Base-by-base conservation (phyloP, 2,329 filamentous ascomycete species). In the Teratosphaeria destructans region DNA sequence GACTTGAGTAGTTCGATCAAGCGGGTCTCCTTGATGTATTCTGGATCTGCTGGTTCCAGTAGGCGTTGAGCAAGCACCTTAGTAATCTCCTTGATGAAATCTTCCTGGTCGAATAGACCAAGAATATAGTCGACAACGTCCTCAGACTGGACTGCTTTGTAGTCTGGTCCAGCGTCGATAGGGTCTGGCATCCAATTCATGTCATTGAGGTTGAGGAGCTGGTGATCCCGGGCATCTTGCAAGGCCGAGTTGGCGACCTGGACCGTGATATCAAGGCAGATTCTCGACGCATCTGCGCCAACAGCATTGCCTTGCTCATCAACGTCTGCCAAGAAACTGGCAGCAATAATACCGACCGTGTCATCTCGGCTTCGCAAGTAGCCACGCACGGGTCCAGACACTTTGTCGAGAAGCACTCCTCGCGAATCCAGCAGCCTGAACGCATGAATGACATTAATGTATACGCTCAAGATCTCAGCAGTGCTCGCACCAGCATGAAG, bases 51-150 rank as follows among this genome's bases (percentile, higher is more conserved):
- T 54, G 83, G 84, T 60, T 79, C 78, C 19, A 86, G 75, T 3
- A 99, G 77, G 54, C 92, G 86, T 63, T 95, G 90, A 5, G 89
- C 89, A n/a, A 99, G 82, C 52, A 95, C 89, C 57, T 82, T 85
- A 70, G 96, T 91, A 63, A 99, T 88, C 72, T 97, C 93, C 66
- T 91, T 95, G 74, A 96, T 94, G 70, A 97, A 97, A 54, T 96
- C 93, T 65, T 92, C 90, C 19, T 88, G 88, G 12, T 96, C 93
- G 65, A 96, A 89, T 0, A 95, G 84, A 60, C 85, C 88, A 65
- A 97, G 89, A 52, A 99, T 79, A 57, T 91, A 95, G 57, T 91
- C 91, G 60, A 97, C 90, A 12, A 97, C 87, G 73, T 99, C 94
- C 64, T 92, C 89, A 52, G 85, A 89, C 72, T 89, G 95, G 11